phyloP scores from a whole-genome alignment of 2,329 filamentous ascomycete species.

The Ambrosiella xylebori region DNA sequence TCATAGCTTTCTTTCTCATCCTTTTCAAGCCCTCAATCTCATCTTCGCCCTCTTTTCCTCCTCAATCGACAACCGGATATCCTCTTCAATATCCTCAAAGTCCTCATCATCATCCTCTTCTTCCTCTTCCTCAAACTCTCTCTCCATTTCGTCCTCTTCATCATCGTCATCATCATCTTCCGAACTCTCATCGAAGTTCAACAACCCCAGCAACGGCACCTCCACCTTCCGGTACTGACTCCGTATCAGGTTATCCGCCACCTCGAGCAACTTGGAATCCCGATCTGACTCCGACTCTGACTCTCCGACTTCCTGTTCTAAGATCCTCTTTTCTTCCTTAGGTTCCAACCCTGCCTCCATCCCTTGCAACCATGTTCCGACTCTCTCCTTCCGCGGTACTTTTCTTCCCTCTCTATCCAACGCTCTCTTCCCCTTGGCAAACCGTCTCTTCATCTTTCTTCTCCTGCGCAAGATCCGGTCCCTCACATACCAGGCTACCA shows the following conservation, averaged over 20 bases:
- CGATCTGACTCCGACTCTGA: constrained; percentile 25
- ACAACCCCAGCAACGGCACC: constrained; percentile 27
- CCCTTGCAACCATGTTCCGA: not conserved
- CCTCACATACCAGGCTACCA: constrained; percentile 33
- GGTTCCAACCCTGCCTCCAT: constrained; percentile 18
- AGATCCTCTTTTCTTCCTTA: constrained; percentile 15
- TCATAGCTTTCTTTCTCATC: not conserved
- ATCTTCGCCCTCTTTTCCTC: not conserved
- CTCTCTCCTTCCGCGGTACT: not conserved
- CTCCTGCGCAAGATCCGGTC: constrained; percentile 29
- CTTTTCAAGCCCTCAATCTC: not conserved
- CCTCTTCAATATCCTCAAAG: constrained; percentile 16
- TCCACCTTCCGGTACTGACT: constrained; percentile 29
- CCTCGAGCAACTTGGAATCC: constrained; percentile 26
- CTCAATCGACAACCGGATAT: constrained; percentile 11
- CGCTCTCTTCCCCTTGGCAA: constrained; percentile 24
- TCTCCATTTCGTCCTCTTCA: constrained; percentile 10
- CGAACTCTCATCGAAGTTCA: constrained; percentile 29
- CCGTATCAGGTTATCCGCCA: constrained; percentile 31
- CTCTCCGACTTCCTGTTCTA: constrained; percentile 25
- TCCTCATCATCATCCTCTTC: constrained; percentile 18
- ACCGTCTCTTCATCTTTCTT: constrained; percentile 24
- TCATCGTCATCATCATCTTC: constrained; percentile 23
- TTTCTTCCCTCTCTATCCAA: constrained; percentile 13
- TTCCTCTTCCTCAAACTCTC: constrained; percentile 17